phyloP scores from a whole-genome alignment of 352 stramenopile species.

The Phytophthora crassamura region DNA sequence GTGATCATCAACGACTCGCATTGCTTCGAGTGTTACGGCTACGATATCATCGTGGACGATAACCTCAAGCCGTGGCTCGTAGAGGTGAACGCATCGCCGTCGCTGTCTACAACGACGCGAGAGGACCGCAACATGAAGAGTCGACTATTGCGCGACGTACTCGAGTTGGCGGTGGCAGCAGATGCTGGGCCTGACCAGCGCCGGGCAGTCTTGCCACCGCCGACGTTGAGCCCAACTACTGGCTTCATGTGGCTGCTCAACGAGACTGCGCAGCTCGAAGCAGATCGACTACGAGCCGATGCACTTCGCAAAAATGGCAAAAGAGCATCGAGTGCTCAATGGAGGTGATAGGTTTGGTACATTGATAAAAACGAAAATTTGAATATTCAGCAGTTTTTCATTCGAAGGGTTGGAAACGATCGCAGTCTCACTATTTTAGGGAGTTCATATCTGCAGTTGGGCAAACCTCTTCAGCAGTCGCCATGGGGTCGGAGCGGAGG shows the following conservation, averaged over 20 bases:
- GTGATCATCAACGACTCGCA: conserved; percentile 95
- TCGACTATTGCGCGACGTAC: conserved; percentile 69
- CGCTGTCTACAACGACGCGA: conserved; percentile 69
- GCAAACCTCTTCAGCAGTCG: conserved; percentile 1
- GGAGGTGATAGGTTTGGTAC: conserved; percentile 22
- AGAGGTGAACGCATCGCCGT: conserved; percentile 88
- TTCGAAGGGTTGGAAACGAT: conserved; percentile 11
- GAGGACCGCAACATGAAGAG: conserved; percentile 87
- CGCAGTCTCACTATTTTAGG: conserved; percentile 19
- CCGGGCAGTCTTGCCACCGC: conserved; percentile 41
- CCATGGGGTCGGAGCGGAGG: conserved; percentile 35
- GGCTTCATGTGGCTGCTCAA: conserved; percentile 82
- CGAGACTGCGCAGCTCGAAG: conserved; percentile 60
- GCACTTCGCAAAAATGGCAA: conserved; percentile 56
- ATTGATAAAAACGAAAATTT: not conserved
- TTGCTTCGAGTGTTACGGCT: conserved; percentile 96
- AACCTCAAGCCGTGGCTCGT: conserved; percentile 94
- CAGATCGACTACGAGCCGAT: conserved; percentile 50
- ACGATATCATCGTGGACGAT: conserved; percentile 94
- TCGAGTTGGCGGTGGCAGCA: conserved; percentile 64
- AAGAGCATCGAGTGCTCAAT: conserved; percentile 48
- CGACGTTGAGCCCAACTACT: conserved; percentile 60
- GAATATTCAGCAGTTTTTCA: conserved; percentile 6
- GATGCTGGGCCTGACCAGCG: conserved; percentile 58
- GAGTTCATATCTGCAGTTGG: not conserved